phyloP scores from a whole-genome alignment of 225 moss, liverwort and hornwort species.

The Rhytidiadelphus loreus region DNA sequence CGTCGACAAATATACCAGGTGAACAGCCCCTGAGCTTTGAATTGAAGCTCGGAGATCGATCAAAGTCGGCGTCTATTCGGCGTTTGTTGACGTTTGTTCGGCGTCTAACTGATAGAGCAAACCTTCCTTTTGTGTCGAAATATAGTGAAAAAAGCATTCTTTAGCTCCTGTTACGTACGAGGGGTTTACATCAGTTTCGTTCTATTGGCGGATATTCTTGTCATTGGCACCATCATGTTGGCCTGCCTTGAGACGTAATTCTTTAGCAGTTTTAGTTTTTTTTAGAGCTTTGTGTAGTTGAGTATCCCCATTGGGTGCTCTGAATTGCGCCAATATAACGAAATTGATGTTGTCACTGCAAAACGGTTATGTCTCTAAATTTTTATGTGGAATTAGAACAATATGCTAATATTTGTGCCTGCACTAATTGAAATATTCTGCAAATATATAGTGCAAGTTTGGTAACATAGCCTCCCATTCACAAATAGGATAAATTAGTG shows the following conservation, averaged over 20 bases:
- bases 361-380: background rate
- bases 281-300: background rate
- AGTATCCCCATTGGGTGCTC: background rate
- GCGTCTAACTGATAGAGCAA: background rate
- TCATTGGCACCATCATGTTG: background rate
- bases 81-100: background rate
- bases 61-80: background rate
- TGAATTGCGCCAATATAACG: background rate
- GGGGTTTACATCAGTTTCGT: background rate
- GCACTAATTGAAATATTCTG: background rate
- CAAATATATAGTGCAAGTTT: background rate
- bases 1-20: background rate
- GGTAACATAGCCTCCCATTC: background rate
- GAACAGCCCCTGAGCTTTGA: background rate
- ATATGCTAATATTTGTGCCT: background rate
- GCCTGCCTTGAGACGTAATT: background rate
- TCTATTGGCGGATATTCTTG: background rate
- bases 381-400: background rate
- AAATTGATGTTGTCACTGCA: background rate
- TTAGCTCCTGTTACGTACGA: background rate
- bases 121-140: background rate
- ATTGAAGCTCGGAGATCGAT: background rate
- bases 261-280: background rate
- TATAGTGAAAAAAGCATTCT: background rate
- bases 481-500: background rate